Evolutionary conservation across 345 rosid genomes (phyloP).

Genomic region (Abelmoschus esculentus): DNA sequence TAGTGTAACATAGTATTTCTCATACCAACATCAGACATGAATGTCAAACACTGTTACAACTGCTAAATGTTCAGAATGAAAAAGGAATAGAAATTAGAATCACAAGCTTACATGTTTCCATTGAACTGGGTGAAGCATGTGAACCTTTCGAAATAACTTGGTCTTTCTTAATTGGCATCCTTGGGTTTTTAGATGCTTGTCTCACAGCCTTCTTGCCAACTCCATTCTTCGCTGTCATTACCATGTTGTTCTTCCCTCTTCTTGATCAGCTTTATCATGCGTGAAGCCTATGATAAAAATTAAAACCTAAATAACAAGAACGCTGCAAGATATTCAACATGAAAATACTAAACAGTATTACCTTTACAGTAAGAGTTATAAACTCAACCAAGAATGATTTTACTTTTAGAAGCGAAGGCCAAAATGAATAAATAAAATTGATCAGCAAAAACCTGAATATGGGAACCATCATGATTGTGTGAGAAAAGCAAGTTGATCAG

Average conservation of each 20-base stretch:
- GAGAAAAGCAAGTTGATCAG: slow-evolving; percentile 11
- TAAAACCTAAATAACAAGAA: not conserved
- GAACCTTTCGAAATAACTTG: slow-evolving; percentile 22
- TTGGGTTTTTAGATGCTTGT: slow-evolving; percentile 43
- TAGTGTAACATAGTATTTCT: no score
- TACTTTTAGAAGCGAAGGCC: slow-evolving; percentile 85
- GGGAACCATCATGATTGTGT: no score
- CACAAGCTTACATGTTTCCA: slow-evolving; percentile 42
- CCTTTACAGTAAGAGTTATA: slow-evolving; percentile 97
- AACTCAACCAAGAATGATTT: slow-evolving; percentile 89
- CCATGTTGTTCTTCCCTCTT: slow-evolving; percentile 37
- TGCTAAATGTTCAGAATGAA: not conserved
- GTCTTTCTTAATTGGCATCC: slow-evolving; percentile 42
- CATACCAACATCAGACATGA: no score
- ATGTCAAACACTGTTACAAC: no score
- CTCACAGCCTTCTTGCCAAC: slow-evolving; percentile 33
- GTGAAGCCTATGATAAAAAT: slow-evolving; percentile 48
- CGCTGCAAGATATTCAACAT: not conserved
- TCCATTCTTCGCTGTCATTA: slow-evolving; percentile 18
- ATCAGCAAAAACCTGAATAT: no score
- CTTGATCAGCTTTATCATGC: slow-evolving; percentile 42
- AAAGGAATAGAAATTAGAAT: not conserved
- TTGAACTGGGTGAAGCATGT: slow-evolving; percentile 21
- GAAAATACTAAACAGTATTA: slow-evolving; percentile 3
- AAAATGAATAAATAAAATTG: slow-evolving; percentile 84